Base-by-base conservation (phyloP, 2,329 filamentous ascomycete genomes). In the Elsinoe ampelina region DNA sequence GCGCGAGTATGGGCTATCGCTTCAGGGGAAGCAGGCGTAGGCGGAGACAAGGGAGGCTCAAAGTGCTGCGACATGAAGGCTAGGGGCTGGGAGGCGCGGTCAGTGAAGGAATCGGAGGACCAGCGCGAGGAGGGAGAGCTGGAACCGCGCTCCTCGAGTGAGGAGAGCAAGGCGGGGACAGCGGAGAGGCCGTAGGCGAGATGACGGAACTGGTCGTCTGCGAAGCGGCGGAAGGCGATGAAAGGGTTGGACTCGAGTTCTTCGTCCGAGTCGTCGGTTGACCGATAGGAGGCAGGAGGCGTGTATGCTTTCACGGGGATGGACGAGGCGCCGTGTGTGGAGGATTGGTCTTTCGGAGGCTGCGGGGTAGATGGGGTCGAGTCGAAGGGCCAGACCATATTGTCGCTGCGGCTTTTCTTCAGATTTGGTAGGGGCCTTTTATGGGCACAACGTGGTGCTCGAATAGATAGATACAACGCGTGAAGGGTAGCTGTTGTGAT, bases 181-280 rank as follows among this genome's bases (percentile, higher is more conserved):
- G 74, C 74, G 60, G 77, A 76, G 57, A 83, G 58, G 55, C 61
- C 62, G 10, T 62, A 55, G 15, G 63, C 67, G 54, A 84, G 67
- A 13, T 75, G 77, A 7, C 74, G 76, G 62, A 83, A 74, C 57
- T 80, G 78, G 47, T 78, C 75, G 62, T 84, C 81, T 57, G 80
- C 78, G 65, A 80, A 82, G 60, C 77, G 78, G 62, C 81, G 81
- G 69, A 84, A 83, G 30, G 76, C 72, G 57, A 81, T 75, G 67
- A 84, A 83, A 1, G 80, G 79, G 59, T 82, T 82, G 59, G 73
- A 68, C 58, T 72, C 66, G 54, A 73, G 22, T 10, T 52, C 56
- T 38, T 35, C 32, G 22, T 42, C 17, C 22, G 48, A 36, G 10
- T 57, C n/a, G 15, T 50, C 7, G 4, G 26, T 30, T 2, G 26